These are phyloP conservation scores for Moniliophthora roreri DNA, from an alignment of 1,284 basidiomycete species.

Conservation along the genomic window DNA sequence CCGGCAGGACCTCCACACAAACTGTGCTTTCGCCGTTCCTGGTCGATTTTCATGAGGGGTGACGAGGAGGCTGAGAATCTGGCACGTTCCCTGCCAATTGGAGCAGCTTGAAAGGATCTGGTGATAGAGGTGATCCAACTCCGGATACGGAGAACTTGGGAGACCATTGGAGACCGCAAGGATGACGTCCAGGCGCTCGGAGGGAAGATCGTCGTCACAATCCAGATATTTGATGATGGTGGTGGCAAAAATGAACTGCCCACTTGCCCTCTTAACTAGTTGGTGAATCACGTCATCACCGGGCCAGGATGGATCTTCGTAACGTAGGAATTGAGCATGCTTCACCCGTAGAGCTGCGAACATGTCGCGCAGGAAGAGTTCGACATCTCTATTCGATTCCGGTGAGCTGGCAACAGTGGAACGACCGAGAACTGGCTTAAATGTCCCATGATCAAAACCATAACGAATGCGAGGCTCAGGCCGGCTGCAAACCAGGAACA, in stretches of 20 bases:
- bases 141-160: background rate
- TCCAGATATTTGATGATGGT: background rate
- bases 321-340: background rate
- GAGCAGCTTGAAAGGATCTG: background rate
- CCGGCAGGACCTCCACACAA: too few species aligned
- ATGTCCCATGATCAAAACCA: background rate
- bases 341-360: background rate
- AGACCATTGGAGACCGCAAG: background rate
- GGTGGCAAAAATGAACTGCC: slow-evolving; percentile 2
- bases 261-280: background rate
- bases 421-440: background rate
- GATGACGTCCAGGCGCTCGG: background rate
- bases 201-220: background rate
- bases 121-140: background rate
- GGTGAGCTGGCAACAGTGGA: background rate
- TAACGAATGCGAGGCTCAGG: background rate
- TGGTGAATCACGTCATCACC: background rate
- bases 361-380: background rate
- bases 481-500: background rate
- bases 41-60: too few species aligned
- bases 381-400: background rate
- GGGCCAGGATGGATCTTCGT: background rate
- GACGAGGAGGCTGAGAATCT: too few species aligned
- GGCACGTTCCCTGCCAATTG: background rate
- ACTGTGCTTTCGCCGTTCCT: too few species aligned